Conservation (phyloP, 192 early-diverging fungal species). For the Podila minutissima region DNA sequence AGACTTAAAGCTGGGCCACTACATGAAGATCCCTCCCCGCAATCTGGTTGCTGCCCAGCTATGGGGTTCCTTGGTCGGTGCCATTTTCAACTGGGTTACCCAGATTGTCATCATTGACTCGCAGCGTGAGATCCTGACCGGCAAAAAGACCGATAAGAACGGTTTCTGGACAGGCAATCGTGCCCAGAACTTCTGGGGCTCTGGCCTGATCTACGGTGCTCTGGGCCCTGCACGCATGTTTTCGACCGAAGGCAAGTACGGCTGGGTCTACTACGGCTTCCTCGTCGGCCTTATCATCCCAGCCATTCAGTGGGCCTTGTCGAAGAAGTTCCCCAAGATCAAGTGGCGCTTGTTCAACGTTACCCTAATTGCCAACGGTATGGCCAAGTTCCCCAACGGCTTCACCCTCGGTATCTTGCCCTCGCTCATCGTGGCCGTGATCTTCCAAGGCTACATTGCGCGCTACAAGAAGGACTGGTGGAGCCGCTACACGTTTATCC, state of each 20-base stretch:
- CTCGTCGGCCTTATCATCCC: conserved; percentile 60
- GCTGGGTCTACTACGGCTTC: conserved; percentile 28
- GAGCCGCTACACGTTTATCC: conserved; percentile 70
- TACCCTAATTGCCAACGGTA: conserved; percentile 55
- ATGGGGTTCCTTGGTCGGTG: conserved; percentile 60
- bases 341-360: conserved; percentile 56
- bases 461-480: conserved; percentile 59
- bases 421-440: conserved; percentile 27
- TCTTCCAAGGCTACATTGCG: conserved; percentile 59
- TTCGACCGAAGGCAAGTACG: conserved; percentile 37
- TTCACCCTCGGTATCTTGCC: conserved; percentile 37
- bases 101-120: conserved; percentile 23
- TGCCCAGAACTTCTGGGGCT: conserved; percentile 63
- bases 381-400: conserved; percentile 58
- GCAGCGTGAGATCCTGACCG: conserved; percentile 16
- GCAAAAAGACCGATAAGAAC: conserved; percentile 22
- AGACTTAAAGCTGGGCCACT: conserved; percentile 78
- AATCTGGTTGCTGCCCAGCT: background rate
- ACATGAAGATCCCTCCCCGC: conserved; percentile 67
- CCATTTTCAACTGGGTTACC: conserved; percentile 49
- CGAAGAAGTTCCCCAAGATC: conserved; percentile 57
- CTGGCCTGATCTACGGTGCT: conserved; percentile 16
- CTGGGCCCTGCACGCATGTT: conserved; percentile 72
- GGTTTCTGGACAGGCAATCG: conserved; percentile 54
- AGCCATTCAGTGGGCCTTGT: conserved; percentile 58